Conservation (phyloP, 352 stramenopile genomes). For the Thraustochytrium striatum region DNA sequence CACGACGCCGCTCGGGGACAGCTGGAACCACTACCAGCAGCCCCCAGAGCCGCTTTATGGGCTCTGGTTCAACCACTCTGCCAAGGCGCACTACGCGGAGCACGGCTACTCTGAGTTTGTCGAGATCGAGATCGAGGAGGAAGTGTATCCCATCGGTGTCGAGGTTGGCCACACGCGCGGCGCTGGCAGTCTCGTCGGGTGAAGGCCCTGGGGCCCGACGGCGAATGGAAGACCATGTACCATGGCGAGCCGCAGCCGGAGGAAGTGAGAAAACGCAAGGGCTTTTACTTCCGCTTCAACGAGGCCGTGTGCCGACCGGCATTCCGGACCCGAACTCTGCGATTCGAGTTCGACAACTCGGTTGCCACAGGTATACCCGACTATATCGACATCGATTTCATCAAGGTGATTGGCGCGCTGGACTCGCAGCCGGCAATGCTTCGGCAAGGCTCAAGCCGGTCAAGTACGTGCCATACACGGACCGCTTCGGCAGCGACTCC, state of each 20-base stretch:
- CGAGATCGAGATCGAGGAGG: too few relatives aligned
- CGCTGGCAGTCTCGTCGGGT: too few relatives aligned
- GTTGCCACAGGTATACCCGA: not conserved
- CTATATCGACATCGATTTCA: not conserved
- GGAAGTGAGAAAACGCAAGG: not conserved
- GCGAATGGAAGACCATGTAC: too few relatives aligned
- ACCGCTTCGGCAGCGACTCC: not conserved
- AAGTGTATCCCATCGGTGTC: too few relatives aligned
- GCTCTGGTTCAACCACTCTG: too few relatives aligned
- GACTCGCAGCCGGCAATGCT: not conserved
- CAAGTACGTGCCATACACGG: not conserved
- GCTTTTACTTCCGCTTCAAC: not conserved
- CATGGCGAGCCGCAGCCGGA: too few relatives aligned
- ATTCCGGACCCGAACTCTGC: not conserved
- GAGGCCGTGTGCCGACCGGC: not conserved
- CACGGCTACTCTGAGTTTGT: slow-evolving; percentile 17
- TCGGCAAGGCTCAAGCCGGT: not conserved
- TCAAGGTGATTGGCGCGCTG: not conserved
- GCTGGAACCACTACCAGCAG: too few relatives aligned
- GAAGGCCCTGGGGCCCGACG: too few relatives aligned
- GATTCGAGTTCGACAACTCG: not conserved
- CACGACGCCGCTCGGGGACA: too few relatives aligned
- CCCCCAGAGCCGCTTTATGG: too few relatives aligned
- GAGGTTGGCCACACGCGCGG: too few relatives aligned
- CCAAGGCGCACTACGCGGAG: too few relatives aligned